Conservation (phyloP, 805 yeast genomes). For the Brettanomyces anomalus region DNA sequence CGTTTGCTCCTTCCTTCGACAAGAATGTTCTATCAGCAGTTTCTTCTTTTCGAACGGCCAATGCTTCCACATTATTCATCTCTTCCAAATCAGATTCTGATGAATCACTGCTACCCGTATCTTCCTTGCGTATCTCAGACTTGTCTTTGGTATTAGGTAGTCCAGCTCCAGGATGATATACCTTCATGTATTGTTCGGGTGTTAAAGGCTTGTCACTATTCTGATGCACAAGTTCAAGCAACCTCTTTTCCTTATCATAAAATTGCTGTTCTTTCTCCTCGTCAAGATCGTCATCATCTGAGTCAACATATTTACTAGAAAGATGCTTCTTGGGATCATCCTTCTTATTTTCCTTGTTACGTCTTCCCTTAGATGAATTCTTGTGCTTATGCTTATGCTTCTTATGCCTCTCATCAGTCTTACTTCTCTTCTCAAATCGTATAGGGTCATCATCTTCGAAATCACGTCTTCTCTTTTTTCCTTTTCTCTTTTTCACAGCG, state of each 20-base stretch:
- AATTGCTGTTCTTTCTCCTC: conserved; percentile 43
- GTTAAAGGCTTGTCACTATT: conserved; percentile 20
- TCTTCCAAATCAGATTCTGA: not conserved
- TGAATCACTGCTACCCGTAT: not conserved
- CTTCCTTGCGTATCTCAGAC: not conserved
- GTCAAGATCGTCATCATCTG: conserved; percentile 58
- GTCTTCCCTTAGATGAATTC: conserved; percentile 5
- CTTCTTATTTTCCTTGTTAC: conserved; percentile 4
- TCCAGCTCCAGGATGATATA: conserved; percentile 5
- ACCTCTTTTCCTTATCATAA: conserved; percentile 45
- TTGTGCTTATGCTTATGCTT: conserved; percentile 7
- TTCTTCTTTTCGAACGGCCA: too few relatives aligned
- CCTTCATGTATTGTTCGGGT: conserved; percentile 18
- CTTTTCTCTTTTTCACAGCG: conserved; percentile 14
- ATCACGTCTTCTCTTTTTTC: conserved; percentile 7
- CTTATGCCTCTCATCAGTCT: conserved; percentile 6
- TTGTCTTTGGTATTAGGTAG: conserved; percentile 3
- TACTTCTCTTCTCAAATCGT: conserved; percentile 1
- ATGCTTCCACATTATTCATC: too few relatives aligned
- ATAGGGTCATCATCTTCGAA: conserved; percentile 12
- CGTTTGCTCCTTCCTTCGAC: not conserved
- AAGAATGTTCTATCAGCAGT: too few relatives aligned
- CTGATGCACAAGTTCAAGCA: conserved; percentile 28
- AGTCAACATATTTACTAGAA: conserved; percentile 47
- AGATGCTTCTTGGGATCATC: conserved; percentile 17